Evolutionary conservation across 768 basidiomycete species (phyloP).

Genomic region (Hypholoma fasciculare): DNA sequence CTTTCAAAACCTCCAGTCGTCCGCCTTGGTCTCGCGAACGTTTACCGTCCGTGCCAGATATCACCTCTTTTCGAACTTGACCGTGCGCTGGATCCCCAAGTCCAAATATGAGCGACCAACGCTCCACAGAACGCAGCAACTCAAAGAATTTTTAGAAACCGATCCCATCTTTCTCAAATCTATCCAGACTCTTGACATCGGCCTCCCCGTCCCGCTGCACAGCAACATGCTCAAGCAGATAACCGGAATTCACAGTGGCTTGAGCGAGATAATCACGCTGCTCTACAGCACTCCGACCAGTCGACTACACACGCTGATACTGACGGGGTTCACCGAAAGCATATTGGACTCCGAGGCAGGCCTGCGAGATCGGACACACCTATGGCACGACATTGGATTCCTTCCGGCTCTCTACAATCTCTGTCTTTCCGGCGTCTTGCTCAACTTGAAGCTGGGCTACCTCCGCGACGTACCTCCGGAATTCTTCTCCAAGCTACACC

Average conservation of each 20-base stretch:
- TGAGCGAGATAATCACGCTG: not conserved
- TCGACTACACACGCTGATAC: not conserved
- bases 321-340: not conserved
- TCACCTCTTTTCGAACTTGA: not conserved
- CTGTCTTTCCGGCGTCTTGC: not conserved
- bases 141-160: not conserved
- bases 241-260: not conserved
- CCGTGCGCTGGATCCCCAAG: not conserved
- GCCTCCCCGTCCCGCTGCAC: not conserved
- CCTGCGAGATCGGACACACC: not conserved
- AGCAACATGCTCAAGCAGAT: slow-evolving; percentile 1
- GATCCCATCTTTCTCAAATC: not conserved
- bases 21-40: not conserved
- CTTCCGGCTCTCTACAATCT: not conserved
- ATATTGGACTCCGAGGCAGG: not conserved
- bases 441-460: not conserved
- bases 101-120: not conserved
- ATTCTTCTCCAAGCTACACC: not conserved
- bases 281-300: not conserved
- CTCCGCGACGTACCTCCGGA: not conserved
- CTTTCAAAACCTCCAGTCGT: not conserved
- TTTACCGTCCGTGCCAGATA: not conserved
- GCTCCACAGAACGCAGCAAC: not conserved
- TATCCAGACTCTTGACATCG: not conserved
- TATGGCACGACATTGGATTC: not conserved